Conservation (phyloP, 1,284 basidiomycete species). For the Neotropicomus parvogracilis region DNA sequence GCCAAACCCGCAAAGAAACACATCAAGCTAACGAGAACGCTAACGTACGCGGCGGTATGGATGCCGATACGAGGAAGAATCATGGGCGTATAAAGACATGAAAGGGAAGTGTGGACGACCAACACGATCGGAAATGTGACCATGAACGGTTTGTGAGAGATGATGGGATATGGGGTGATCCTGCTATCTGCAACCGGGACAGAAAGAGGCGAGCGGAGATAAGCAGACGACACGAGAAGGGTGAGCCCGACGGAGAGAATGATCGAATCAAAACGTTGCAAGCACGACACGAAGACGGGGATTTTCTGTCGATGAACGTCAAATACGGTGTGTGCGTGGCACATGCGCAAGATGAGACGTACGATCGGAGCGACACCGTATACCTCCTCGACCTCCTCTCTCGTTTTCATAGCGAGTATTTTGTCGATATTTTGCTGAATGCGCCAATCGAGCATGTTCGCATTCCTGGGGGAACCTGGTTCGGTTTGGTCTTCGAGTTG, state of each 20-base stretch:
- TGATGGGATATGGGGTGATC: constrained; percentile 13
- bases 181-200: constrained; percentile 20
- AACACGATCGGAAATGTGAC: constrained; percentile 49
- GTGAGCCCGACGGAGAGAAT: constrained; percentile 63
- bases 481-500: constrained; percentile 23
- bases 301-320: constrained; percentile 47
- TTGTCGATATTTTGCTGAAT: constrained; percentile 63
- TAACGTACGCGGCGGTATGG: constrained; percentile 66
- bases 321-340: not conserved
- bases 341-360: not conserved
- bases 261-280: constrained; percentile 69
- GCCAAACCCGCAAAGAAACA: constrained; percentile 65
- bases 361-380: constrained; percentile 74
- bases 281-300: constrained; percentile 68
- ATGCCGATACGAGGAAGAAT: constrained; percentile 65
- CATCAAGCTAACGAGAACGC: constrained; percentile 58
- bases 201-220: constrained; percentile 35
- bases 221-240: constrained; percentile 61
- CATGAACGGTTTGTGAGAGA: constrained; percentile 36
- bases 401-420: constrained; percentile 54
- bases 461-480: constrained; percentile 1
- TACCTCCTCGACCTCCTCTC: constrained; percentile 71
- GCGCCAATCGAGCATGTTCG: constrained; percentile 29
- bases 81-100: constrained; percentile 56
- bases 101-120: constrained; percentile 48